phyloP scores from a whole-genome alignment of 345 rosid species.

The Populus deltoides region DNA sequence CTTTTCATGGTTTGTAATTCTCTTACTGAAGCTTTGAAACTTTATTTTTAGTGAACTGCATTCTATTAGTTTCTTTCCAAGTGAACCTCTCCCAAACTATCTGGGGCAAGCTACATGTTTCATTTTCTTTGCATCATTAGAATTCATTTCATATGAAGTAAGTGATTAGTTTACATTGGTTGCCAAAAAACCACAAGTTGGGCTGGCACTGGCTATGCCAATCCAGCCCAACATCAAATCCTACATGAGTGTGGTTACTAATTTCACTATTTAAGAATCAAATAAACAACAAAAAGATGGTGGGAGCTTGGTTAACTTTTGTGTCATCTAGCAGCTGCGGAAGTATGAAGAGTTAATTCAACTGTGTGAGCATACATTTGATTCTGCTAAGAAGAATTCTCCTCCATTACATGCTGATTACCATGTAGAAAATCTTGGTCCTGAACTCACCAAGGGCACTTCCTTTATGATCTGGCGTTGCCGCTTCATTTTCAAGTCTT shows the following conservation, averaged over 20 bases:
- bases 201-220: not conserved
- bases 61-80: not conserved
- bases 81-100: not conserved
- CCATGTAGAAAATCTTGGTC: conserved; percentile 27
- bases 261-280: conserved; percentile 1
- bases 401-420: conserved; percentile 25
- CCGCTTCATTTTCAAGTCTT: conserved; percentile 60
- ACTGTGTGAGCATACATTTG: conserved; percentile 73
- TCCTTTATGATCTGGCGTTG: conserved; percentile 66
- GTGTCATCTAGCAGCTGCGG: conserved; percentile 58
- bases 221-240: not conserved
- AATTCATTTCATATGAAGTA: too few relatives aligned
- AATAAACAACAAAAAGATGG: not conserved
- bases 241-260: not conserved
- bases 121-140: not conserved
- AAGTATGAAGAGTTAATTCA: conserved; percentile 81
- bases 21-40: not conserved
- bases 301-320: conserved; percentile 17
- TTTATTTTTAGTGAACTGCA: not conserved
- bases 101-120: not conserved
- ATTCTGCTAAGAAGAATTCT: conserved; percentile 69
- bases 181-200: not conserved
- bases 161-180: not conserved
- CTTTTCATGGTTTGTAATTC: conserved; percentile 59
- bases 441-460: conserved; percentile 38